A percentile compares a stretch with the other conserved stretches of the same genome.
Conservation (phyloP, 768 basidiomycete genomes). For the Lentinus brumalis region DNA sequence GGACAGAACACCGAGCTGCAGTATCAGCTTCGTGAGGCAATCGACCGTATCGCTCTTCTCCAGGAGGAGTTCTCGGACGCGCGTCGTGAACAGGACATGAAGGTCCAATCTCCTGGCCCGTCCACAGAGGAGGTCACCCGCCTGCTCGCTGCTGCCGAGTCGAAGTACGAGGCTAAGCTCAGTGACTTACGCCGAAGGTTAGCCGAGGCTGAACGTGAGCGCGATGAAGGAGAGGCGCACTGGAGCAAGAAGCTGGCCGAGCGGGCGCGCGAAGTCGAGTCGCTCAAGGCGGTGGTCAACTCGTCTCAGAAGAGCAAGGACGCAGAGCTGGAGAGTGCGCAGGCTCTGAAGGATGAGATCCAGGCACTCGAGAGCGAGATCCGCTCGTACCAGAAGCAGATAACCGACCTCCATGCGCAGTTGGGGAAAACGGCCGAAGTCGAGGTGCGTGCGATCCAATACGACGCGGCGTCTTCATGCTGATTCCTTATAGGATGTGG, state of each 20-base stretch:
- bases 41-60: slow-evolving; percentile 70
- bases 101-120: slow-evolving; percentile 46
- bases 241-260: slow-evolving; percentile 86
- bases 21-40: slow-evolving; percentile 81
- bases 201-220: slow-evolving; percentile 71
- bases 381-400: slow-evolving; percentile 49
- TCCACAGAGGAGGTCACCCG: slow-evolving; percentile 68
- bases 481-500: slow-evolving; percentile 37
- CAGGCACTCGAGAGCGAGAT: slow-evolving; percentile 51
- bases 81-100: slow-evolving; percentile 56
- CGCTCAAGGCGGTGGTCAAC: slow-evolving; percentile 60
- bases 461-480: background rate
- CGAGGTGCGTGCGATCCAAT: slow-evolving; percentile 55
- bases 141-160: slow-evolving; percentile 71
- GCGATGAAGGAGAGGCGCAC: slow-evolving; percentile 83
- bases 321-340: slow-evolving; percentile 53
- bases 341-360: slow-evolving; percentile 56
- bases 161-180: slow-evolving; percentile 75
- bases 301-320: slow-evolving; percentile 61
- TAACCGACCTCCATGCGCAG: slow-evolving; percentile 56
- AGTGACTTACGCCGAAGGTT: slow-evolving; percentile 71
- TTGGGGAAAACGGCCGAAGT: slow-evolving; percentile 52
- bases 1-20: slow-evolving; percentile 82
- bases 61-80: slow-evolving; percentile 70
- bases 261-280: slow-evolving; percentile 77